Evolutionary conservation across 768 basidiomycete species (phyloP).

Genomic region (Amanita pallidorosea): DNA sequence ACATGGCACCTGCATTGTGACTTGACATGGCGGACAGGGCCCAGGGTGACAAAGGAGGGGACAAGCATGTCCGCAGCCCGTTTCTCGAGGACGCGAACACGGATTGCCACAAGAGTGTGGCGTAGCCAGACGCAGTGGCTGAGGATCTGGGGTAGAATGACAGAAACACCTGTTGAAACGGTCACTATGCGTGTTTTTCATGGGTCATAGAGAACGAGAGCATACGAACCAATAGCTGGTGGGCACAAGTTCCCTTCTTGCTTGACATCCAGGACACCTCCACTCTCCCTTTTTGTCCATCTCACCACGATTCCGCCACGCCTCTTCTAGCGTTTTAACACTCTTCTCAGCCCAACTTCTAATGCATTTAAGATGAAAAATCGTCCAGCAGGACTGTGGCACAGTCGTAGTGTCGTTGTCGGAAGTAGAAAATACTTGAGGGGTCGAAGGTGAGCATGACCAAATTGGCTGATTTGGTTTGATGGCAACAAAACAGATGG

Average conservation of each 20-base stretch:
- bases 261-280: slow-evolving; percentile 92
- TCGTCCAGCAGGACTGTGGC: slow-evolving; percentile 74
- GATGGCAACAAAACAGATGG: slow-evolving; percentile 76
- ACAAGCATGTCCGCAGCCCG: slow-evolving; percentile 72
- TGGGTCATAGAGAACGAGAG: neutral
- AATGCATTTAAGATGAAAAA: slow-evolving; percentile 88
- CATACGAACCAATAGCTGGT: slow-evolving; percentile 50
- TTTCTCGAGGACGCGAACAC: slow-evolving; percentile 47
- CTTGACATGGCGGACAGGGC: slow-evolving; percentile 88
- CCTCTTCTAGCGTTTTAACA: slow-evolving; percentile 60
- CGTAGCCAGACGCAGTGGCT: slow-evolving; percentile 54
- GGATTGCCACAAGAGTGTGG: slow-evolving; percentile 71
- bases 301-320: slow-evolving; percentile 64
- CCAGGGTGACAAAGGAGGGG: slow-evolving; percentile 87
- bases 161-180: slow-evolving; percentile 69
- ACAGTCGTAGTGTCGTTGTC: slow-evolving; percentile 16
- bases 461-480: slow-evolving; percentile 74
- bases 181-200: neutral
- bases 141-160: slow-evolving; percentile 60
- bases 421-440: slow-evolving; percentile 21
- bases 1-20: slow-evolving; percentile 69
- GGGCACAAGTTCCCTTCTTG: slow-evolving; percentile 57
- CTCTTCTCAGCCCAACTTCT: slow-evolving; percentile 80
- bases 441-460: slow-evolving; percentile 72
- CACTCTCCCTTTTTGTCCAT: slow-evolving; percentile 59